These are phyloP conservation scores for Sarocladiaceae sp. DNA, from an alignment of 2,329 filamentous ascomycete species.

Conservation along the genomic window DNA sequence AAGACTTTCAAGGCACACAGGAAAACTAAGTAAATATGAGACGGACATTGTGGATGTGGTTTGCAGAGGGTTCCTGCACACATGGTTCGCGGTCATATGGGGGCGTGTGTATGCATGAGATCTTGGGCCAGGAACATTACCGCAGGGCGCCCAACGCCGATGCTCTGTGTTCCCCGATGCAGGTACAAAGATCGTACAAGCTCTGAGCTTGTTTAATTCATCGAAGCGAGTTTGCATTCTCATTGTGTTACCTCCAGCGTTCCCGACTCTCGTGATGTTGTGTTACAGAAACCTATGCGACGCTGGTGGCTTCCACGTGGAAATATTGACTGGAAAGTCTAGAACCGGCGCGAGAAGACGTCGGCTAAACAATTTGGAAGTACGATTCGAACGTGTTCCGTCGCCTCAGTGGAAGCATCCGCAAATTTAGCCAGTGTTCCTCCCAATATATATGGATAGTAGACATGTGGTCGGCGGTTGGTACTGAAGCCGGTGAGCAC, in stretches of 20 bases:
- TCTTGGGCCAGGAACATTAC: too few species aligned
- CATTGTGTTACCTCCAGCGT: background rate
- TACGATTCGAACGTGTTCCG: too few species aligned
- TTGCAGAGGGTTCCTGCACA: background rate
- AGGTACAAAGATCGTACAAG: background rate
- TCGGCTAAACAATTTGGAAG: background rate
- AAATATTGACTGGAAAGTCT: too few species aligned
- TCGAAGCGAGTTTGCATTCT: constrained; percentile 1
- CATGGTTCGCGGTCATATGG: background rate
- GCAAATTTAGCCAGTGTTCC: background rate
- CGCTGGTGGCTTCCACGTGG: background rate
- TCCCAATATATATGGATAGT: background rate
- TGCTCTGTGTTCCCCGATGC: background rate
- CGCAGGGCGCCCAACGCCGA: too few species aligned
- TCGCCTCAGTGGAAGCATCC: background rate
- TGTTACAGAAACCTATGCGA: background rate
- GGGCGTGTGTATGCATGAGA: background rate
- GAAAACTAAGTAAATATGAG: constrained; percentile 32
- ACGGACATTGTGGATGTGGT: background rate
- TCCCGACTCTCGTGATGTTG: background rate
- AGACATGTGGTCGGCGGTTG: too few species aligned
- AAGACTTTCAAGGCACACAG: constrained; percentile 76
- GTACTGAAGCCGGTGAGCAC: background rate
- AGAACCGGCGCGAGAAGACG: too few species aligned
- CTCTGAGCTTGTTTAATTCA: background rate